phyloP scores from a whole-genome alignment of 1,139 yeast genomes.

The Pichia sp. region DNA sequence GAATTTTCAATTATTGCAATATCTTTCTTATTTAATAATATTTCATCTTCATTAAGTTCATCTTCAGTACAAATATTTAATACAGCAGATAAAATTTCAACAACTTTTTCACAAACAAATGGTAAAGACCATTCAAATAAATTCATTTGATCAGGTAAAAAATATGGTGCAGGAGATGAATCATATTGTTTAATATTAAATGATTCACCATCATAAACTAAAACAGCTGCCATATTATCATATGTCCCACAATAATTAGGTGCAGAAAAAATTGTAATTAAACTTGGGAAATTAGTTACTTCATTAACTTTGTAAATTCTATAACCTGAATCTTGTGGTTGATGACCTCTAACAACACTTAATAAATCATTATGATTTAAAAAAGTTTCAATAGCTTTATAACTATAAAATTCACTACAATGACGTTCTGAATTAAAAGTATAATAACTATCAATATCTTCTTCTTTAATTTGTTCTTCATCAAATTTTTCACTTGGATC shows the following conservation, averaged over 20 bases:
- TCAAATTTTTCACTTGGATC: constrained; percentile 86
- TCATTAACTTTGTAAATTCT: constrained; percentile 80
- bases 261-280: constrained; percentile 90
- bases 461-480: constrained; percentile 31
- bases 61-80: constrained; percentile 93
- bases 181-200: constrained; percentile 95
- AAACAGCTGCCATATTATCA: constrained; percentile 84
- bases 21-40: constrained; percentile 4
- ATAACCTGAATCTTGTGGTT: constrained; percentile 87
- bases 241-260: constrained; percentile 94
- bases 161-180: constrained; percentile 77
- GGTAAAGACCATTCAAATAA: constrained; percentile 97
- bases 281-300: constrained; percentile 84
- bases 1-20: not conserved
- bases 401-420: constrained; percentile 90
- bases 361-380: constrained; percentile 64
- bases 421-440: constrained; percentile 89
- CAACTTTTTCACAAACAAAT: constrained; percentile 90
- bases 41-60: constrained; percentile 42
- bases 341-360: constrained; percentile 87
- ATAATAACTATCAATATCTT: constrained; percentile 51
- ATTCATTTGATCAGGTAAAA: constrained; percentile 97
- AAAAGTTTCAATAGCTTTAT: constrained; percentile 78
- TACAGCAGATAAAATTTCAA: constrained; percentile 90
- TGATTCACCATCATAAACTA: constrained; percentile 83